Evolutionary conservation across 2,329 filamentous ascomycete species (phyloP).

Genomic region (Tetracladium maxilliforme): DNA sequence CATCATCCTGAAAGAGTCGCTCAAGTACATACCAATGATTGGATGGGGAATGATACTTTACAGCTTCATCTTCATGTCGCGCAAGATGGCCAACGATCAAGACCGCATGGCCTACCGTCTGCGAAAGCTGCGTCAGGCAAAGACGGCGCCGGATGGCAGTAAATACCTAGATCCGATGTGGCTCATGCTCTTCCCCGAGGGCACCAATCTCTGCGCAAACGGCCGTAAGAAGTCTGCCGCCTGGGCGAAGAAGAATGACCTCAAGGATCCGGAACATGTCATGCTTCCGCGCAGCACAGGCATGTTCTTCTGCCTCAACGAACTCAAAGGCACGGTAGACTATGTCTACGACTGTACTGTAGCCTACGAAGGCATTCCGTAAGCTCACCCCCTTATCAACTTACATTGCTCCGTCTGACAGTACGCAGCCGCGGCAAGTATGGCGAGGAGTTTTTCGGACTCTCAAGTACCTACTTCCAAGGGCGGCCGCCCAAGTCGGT

Average conservation of each 20-base stretch:
- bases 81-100: constrained; percentile 73
- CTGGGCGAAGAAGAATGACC: constrained; percentile 64
- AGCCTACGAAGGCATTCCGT: constrained; percentile 88
- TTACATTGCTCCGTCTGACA: constrained; percentile 4
- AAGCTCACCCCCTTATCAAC: constrained; percentile 25
- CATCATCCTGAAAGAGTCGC: constrained; percentile 79
- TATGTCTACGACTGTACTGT: constrained; percentile 91
- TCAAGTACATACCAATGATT: constrained; percentile 68
- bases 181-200: constrained; percentile 78
- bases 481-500: constrained; percentile 86
- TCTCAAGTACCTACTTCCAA: constrained; percentile 77
- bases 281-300: constrained; percentile 72
- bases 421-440: constrained; percentile 46
- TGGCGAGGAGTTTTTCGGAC: constrained; percentile 81
- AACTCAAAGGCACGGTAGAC: constrained; percentile 60
- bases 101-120: constrained; percentile 62
- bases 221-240: constrained; percentile 54
- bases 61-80: constrained; percentile 83
- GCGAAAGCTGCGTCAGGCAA: constrained; percentile 46
- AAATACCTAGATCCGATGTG: constrained; percentile 68
- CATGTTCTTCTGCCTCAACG: constrained; percentile 62
- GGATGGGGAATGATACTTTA: constrained; percentile 76
- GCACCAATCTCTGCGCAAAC: constrained; percentile 64
- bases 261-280: constrained; percentile 59
- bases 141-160: constrained; percentile 35